phyloP scores from a whole-genome alignment of 2,329 filamentous ascomycete species.

The Leptographium lundbergii region DNA sequence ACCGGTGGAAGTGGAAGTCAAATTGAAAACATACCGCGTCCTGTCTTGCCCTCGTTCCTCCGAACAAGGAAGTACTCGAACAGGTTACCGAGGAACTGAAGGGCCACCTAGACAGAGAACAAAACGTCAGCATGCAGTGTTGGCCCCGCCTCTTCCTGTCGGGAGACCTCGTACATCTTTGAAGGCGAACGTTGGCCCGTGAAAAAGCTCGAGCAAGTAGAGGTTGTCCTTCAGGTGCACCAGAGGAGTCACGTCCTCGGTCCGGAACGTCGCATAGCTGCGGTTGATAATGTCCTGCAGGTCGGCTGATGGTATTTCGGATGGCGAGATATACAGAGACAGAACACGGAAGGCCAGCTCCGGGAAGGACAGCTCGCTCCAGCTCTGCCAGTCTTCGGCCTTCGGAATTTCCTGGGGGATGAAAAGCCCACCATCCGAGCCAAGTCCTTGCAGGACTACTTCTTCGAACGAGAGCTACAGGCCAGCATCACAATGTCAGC shows the following conservation, averaged over 20 bases:
- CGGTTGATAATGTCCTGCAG: constrained; percentile 71
- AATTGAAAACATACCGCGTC: constrained; percentile 25
- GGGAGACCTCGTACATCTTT: constrained; percentile 53
- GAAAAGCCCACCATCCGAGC: constrained; percentile 77
- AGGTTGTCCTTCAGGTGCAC: constrained; percentile 64
- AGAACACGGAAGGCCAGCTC: constrained; percentile 78
- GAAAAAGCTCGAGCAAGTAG: constrained; percentile 86
- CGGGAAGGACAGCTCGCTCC: constrained; percentile 67
- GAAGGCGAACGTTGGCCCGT: constrained; percentile 90
- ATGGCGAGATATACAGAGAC: constrained; percentile 71
- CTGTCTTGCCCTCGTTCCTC: constrained; percentile 57
- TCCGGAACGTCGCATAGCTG: constrained; percentile 84
- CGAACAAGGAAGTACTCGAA: constrained; percentile 79
- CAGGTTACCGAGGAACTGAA: constrained; percentile 92
- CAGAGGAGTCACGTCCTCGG: constrained; percentile 64
- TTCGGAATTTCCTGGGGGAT: constrained; percentile 70
- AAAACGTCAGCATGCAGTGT: background rate
- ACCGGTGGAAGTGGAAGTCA: background rate
- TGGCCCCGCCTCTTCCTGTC: too few species aligned
- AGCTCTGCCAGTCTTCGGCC: constrained; percentile 39
- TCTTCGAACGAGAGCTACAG: constrained; percentile 75
- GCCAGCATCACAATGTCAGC: background rate
- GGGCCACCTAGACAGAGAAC: constrained; percentile 30
- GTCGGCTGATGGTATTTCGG: constrained; percentile 70
- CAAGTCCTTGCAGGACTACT: constrained; percentile 80